phyloP scores from a whole-genome alignment of 495 filamentous ascomycete genomes.

The Achaetomiella virescens region DNA sequence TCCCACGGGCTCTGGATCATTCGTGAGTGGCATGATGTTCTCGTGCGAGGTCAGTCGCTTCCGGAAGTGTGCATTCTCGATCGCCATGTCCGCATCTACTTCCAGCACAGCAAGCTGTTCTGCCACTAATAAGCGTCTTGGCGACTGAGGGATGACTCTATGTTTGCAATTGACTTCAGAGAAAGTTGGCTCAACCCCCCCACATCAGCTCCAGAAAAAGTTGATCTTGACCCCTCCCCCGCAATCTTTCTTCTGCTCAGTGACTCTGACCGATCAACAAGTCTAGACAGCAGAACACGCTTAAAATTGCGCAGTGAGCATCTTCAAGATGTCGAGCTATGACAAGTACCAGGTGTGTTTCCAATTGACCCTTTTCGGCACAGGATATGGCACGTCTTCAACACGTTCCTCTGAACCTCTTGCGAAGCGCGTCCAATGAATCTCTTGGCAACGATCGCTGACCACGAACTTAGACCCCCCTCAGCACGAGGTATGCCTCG shows the following conservation, averaged over 20 bases:
- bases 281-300: neutral
- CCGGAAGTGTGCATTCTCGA: neutral
- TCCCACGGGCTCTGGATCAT: neutral
- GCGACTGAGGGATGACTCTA: neutral
- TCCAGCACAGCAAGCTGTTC: neutral
- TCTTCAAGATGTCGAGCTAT: slow-evolving; percentile 52
- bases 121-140: too few relatives aligned
- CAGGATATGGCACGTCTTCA: neutral
- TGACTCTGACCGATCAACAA: neutral
- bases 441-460: neutral
- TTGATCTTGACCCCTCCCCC: slow-evolving; percentile 4
- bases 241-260: neutral
- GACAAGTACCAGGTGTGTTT: slow-evolving; percentile 48
- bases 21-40: neutral
- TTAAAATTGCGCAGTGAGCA: neutral
- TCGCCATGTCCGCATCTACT: neutral
- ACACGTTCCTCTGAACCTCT: neutral
- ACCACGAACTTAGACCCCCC: slow-evolving; percentile 51
- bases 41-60: neutral
- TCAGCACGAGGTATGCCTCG: slow-evolving; percentile 67
- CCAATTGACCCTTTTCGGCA: neutral
- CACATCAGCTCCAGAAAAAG: neutral
- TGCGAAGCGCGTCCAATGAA: neutral
- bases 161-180: neutral
- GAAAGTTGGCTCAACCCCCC: neutral